phyloP scores from a whole-genome alignment of 495 filamentous ascomycete genomes.

The Xylaria intraflava region DNA sequence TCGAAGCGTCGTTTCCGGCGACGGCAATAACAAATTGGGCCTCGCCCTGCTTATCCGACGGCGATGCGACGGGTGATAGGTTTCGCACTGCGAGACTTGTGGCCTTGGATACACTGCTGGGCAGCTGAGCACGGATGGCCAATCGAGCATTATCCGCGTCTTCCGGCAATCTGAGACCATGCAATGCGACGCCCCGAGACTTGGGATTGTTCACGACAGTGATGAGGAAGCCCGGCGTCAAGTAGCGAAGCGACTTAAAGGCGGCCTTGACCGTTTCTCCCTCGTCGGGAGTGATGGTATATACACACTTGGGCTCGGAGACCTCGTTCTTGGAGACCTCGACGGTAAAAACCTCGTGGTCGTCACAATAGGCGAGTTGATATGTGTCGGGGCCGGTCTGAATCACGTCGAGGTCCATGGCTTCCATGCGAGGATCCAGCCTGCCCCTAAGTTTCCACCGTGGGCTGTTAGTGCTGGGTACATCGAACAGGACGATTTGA shows the following conservation, averaged over 20 bases:
- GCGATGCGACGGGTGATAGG: slow-evolving; percentile 47
- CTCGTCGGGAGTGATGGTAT: slow-evolving; percentile 49
- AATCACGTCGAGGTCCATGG: slow-evolving; percentile 73
- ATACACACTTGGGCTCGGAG: slow-evolving; percentile 52
- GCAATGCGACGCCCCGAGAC: slow-evolving; percentile 42
- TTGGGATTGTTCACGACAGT: slow-evolving; percentile 49
- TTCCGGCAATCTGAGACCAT: slow-evolving; percentile 44
- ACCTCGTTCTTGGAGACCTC: slow-evolving; percentile 45
- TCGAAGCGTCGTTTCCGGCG: slow-evolving; percentile 73
- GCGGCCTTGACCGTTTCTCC: slow-evolving; percentile 46
- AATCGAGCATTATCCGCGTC: slow-evolving; percentile 37
- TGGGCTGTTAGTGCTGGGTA: slow-evolving; percentile 46
- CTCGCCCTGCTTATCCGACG: slow-evolving; percentile 41
- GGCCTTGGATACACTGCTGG: slow-evolving; percentile 41
- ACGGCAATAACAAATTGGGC: slow-evolving; percentile 76
- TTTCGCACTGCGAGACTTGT: slow-evolving; percentile 69
- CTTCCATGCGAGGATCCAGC: slow-evolving; percentile 64
- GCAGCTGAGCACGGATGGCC: slow-evolving; percentile 35
- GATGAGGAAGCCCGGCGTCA: slow-evolving; percentile 69
- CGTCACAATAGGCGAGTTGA: slow-evolving; percentile 72
- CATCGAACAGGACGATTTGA: slow-evolving; percentile 75
- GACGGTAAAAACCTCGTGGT: slow-evolving; percentile 60
- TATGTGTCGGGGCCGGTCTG: slow-evolving; percentile 54
- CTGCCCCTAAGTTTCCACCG: slow-evolving; percentile 58
- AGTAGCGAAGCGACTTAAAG: slow-evolving; percentile 67